Evolutionary conservation across 1,284 basidiomycete species (phyloP).

Genomic region (Leccinum fallax): DNA sequence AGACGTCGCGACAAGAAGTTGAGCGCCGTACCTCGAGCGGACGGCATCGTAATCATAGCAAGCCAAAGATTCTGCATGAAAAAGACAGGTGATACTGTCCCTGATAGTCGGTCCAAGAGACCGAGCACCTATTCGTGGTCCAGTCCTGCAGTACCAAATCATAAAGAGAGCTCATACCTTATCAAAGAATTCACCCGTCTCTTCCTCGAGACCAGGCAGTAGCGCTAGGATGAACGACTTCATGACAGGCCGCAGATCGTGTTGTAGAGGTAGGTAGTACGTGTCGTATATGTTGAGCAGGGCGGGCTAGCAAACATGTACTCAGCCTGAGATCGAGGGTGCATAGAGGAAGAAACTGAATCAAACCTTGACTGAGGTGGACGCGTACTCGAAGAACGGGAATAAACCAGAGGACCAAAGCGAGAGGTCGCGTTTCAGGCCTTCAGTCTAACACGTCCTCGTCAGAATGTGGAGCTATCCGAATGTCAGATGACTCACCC

Average conservation of each 20-base stretch:
- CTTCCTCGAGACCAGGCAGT: constrained; percentile 93
- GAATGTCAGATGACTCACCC: constrained; percentile 54
- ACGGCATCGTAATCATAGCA: constrained; percentile 88
- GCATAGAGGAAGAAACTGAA: not conserved
- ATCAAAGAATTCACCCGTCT: constrained; percentile 96
- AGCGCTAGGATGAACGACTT: constrained; percentile 94
- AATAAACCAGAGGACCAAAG: constrained; percentile 97
- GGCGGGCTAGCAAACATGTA: constrained; percentile 56
- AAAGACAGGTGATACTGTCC: constrained; percentile 81
- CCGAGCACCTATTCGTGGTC: constrained; percentile 64
- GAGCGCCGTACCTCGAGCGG: constrained; percentile 83
- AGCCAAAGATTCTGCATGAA: constrained; percentile 97
- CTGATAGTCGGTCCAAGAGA: constrained; percentile 82
- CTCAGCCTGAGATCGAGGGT: not conserved
- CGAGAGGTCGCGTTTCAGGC: constrained; percentile 84
- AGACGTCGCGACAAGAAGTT: constrained; percentile 86
- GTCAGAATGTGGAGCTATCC: constrained; percentile 4
- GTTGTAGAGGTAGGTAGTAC: constrained; percentile 87
- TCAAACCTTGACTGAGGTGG: constrained; percentile 87
- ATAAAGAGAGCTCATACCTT: constrained; percentile 55
- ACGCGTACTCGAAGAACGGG: constrained; percentile 98
- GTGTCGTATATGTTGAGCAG: constrained; percentile 88
- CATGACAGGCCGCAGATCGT: constrained; percentile 83
- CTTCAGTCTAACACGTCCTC: constrained; percentile 66
- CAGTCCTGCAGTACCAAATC: constrained; percentile 5